Conservation (phyloP, 1,284 basidiomycete genomes). For the Cryptococcus sp. region DNA sequence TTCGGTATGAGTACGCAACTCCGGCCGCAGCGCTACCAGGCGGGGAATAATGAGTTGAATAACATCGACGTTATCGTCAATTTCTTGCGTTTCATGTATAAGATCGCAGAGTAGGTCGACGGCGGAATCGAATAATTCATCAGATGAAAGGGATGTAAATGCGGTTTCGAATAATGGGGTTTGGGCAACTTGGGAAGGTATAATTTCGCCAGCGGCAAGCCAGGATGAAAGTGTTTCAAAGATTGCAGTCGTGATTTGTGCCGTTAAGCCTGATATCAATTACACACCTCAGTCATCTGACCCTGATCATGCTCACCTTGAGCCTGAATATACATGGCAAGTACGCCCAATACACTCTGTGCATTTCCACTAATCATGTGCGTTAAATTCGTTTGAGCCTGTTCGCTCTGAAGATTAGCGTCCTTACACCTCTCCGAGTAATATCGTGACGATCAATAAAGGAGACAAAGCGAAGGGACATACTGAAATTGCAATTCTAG, state of each 20-base stretch:
- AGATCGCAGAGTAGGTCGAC: slow-evolving; percentile 90
- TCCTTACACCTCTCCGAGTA: no score
- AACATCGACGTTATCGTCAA: slow-evolving; percentile 86
- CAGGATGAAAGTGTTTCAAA: slow-evolving; percentile 83
- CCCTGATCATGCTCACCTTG: slow-evolving; percentile 57
- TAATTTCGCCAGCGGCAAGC: slow-evolving; percentile 83
- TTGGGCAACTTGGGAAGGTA: slow-evolving; percentile 61
- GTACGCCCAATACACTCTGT: slow-evolving; percentile 66
- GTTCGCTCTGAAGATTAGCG: slow-evolving; percentile 61
- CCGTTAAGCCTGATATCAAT: slow-evolving; percentile 65
- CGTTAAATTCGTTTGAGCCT: slow-evolving; percentile 64
- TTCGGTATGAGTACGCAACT: slow-evolving; percentile 57
- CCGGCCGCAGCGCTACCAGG: slow-evolving; percentile 66
- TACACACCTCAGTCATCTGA: not conserved
- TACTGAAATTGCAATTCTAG: slow-evolving; percentile 82
- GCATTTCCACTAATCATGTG: slow-evolving; percentile 69
- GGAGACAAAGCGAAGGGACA: slow-evolving; percentile 39
- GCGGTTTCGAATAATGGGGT: slow-evolving; percentile 79
- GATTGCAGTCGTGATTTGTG: slow-evolving; percentile 74
- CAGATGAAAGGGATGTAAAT: slow-evolving; percentile 78
- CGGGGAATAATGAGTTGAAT: slow-evolving; percentile 83
- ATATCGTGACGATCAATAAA: not conserved
- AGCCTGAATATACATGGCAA: slow-evolving; percentile 87
- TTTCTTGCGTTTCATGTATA: slow-evolving; percentile 97
- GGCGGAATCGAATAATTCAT: slow-evolving; percentile 85